Conservation (phyloP, 1,139 yeast genomes). For the Magnusiomyces magnusii region DNA sequence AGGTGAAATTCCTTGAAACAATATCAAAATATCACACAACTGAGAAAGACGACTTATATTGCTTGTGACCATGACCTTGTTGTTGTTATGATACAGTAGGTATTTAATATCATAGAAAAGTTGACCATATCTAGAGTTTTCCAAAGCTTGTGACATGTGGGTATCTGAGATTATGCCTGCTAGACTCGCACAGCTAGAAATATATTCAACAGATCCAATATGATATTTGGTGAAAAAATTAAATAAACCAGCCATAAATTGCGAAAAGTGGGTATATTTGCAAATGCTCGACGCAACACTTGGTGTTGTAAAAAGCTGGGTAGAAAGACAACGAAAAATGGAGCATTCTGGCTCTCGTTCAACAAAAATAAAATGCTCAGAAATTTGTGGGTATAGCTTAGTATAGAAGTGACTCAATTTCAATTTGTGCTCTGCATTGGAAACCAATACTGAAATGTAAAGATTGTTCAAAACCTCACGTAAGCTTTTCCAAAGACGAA, state of each 20-base stretch:
- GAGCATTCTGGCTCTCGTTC: slow-evolving; percentile 83
- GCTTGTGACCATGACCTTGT: slow-evolving; percentile 37
- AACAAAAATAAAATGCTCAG: slow-evolving; percentile 60
- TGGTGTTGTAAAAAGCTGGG: slow-evolving; percentile 85
- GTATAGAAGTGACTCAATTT: slow-evolving; percentile 71
- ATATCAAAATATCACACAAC: slow-evolving; percentile 54
- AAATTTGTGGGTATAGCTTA: slow-evolving; percentile 71
- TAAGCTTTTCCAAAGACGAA: slow-evolving; percentile 64
- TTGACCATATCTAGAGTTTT: slow-evolving; percentile 78
- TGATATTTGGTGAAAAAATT: slow-evolving; percentile 55
- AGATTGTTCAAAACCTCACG: slow-evolving; percentile 58
- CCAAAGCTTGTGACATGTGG: slow-evolving; percentile 41
- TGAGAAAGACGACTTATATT: slow-evolving; percentile 34
- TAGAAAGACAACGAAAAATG: slow-evolving; percentile 64
- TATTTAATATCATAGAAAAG: slow-evolving; percentile 79
- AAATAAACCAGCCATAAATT: slow-evolving; percentile 59
- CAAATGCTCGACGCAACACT: slow-evolving; percentile 64
- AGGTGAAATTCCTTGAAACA: slow-evolving; percentile 78
- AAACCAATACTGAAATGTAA: slow-evolving; percentile 61
- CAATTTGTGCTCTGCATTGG: slow-evolving; percentile 52
- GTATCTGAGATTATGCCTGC: slow-evolving; percentile 19
- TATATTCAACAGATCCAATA: slow-evolving; percentile 43
- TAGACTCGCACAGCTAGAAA: slow-evolving; percentile 31
- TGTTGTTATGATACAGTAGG: slow-evolving; percentile 60
- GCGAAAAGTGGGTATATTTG: slow-evolving; percentile 60